Evolutionary conservation across 345 rosid species (phyloP).

Genomic region (Kandelia obovata): DNA sequence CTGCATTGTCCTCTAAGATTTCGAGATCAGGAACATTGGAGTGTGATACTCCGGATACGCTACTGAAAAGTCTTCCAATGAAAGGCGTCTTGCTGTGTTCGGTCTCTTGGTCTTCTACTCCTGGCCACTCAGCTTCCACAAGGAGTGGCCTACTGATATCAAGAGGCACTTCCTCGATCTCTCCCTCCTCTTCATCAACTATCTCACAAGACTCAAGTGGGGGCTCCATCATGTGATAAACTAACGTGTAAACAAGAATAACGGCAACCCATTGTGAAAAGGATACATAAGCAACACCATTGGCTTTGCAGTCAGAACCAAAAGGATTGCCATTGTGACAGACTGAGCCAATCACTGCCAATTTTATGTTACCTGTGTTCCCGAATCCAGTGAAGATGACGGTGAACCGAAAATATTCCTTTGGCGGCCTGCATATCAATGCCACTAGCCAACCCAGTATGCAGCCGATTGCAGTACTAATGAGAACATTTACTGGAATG

Average conservation of each 20-base stretch:
- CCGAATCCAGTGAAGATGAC: conserved; percentile 41
- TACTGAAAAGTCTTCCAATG: conserved; percentile 26
- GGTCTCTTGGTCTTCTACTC: conserved; percentile 27
- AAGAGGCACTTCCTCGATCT: conserved; percentile 5
- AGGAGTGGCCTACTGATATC: conserved; percentile 30
- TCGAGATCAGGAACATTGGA: conserved; percentile 10
- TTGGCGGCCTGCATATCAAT: conserved; percentile 34
- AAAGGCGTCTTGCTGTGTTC: conserved; percentile 38
- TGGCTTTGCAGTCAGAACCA: conserved; percentile 17
- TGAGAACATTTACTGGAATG: conserved; percentile 35
- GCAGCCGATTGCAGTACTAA: conserved; percentile 34
- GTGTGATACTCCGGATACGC: conserved; percentile 12
- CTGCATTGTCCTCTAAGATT: neutral
- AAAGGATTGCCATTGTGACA: conserved; percentile 32
- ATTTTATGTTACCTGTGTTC: conserved; percentile 39
- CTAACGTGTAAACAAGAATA: conserved; percentile 39
- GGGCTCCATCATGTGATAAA: conserved; percentile 54
- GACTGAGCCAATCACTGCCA: conserved; percentile 31
- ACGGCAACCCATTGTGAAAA: conserved; percentile 46
- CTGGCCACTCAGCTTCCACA: conserved; percentile 42
- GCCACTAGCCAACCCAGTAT: conserved; percentile 32
- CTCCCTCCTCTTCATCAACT: conserved; percentile 7
- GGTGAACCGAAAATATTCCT: conserved; percentile 36
- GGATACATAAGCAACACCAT: conserved; percentile 42
- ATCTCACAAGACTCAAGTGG: conserved; percentile 28